These are phyloP conservation scores for Alternaria incomplexa DNA, from an alignment of 2,329 filamentous ascomycete genomes.

Conservation along the genomic window DNA sequence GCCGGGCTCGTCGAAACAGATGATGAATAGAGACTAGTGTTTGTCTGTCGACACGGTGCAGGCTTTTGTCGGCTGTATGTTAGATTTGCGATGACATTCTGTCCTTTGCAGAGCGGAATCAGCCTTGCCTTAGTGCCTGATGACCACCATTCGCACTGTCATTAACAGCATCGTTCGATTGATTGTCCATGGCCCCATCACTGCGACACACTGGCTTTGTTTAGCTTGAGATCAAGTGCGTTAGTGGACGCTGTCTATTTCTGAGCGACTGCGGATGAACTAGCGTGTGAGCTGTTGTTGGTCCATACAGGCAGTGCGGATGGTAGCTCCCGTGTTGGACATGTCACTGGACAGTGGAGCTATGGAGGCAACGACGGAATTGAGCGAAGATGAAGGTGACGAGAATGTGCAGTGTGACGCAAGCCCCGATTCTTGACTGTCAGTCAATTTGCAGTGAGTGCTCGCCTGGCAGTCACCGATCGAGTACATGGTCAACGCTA, in stretches of 20 bases:
- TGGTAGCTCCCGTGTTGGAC: background rate
- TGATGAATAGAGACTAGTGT: background rate
- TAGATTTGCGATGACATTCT: background rate
- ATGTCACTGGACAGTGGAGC: background rate
- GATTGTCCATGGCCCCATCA: background rate
- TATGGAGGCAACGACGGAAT: background rate
- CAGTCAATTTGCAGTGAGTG: background rate
- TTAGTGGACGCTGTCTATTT: background rate
- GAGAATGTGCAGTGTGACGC: background rate
- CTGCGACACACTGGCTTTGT: background rate
- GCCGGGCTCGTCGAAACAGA: background rate
- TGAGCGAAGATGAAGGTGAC: background rate
- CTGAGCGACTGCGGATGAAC: background rate
- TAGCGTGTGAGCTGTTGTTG: background rate
- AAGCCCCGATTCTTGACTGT: background rate
- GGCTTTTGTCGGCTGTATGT: background rate
- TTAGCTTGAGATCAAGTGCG: background rate
- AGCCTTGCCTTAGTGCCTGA: conserved; percentile 1
- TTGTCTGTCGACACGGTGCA: background rate
- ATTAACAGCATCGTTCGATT: background rate
- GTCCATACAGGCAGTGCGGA: background rate
- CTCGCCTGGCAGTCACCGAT: background rate
- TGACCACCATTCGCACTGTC: background rate
- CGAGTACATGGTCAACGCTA: background rate
- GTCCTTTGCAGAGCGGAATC: background rate